A percentile compares a stretch with the other conserved stretches of the same genome.
Evolutionary conservation across 2,329 filamentous ascomycete species (phyloP).

Genomic region (Decorospora gaudefroyi): DNA sequence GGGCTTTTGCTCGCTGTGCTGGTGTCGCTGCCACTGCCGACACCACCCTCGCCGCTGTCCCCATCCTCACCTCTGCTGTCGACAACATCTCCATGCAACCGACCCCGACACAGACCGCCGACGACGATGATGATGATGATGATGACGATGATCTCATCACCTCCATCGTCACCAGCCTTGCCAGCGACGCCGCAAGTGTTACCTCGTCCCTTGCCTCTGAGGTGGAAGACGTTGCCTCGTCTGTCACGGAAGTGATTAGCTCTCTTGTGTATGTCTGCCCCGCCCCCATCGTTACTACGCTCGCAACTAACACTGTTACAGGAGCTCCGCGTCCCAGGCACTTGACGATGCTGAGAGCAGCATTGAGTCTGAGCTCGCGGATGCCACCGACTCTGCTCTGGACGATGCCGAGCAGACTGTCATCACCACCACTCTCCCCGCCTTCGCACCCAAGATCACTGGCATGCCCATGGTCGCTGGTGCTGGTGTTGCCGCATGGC

Average conservation of each 20-base stretch:
- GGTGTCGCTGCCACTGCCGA: constrained; percentile 30
- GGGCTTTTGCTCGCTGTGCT: constrained; percentile 41
- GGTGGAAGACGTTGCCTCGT: constrained; percentile 10
- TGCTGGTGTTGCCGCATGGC: constrained; percentile 43
- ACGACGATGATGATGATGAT: background rate
- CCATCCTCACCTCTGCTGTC: constrained; percentile 22
- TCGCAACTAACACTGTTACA: constrained; percentile 6
- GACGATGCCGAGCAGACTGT: background rate
- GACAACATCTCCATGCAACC: constrained; percentile 10
- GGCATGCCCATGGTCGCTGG: constrained; percentile 46
- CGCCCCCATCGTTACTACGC: constrained; percentile 6
- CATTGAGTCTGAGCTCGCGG: constrained; percentile 18
- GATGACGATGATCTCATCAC: background rate
- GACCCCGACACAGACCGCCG: constrained; percentile 1
- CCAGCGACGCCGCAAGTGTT: constrained; percentile 14
- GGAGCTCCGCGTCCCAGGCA: constrained; percentile 17
- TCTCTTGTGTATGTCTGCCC: constrained; percentile 10
- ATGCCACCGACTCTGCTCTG: constrained; percentile 17
- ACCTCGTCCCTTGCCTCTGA: too few species aligned
- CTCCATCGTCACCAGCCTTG: constrained; percentile 18
- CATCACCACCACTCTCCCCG: constrained; percentile 15
- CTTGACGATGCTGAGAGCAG: constrained; percentile 12
- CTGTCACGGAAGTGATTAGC: constrained; percentile 7
- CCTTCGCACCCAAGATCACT: constrained; percentile 41
- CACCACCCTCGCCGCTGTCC: constrained; percentile 17